Conservation (phyloP, 805 yeast species). For the Kockiozyma suomiensis region DNA sequence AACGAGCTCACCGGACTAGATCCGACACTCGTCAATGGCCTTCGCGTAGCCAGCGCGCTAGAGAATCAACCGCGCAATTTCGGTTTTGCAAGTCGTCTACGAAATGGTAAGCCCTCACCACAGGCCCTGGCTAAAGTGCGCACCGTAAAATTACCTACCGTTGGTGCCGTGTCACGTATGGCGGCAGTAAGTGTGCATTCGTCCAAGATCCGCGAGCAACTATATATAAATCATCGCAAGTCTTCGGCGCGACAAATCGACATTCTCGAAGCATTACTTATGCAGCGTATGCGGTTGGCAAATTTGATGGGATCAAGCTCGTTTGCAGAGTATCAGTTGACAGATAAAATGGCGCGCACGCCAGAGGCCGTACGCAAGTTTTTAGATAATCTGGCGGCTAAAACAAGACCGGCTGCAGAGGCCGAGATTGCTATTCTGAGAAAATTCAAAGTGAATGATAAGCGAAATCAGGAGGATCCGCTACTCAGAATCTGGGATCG, state of each 20-base stretch:
- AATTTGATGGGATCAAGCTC: slow-evolving; percentile 68
- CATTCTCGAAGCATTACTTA: slow-evolving; percentile 60
- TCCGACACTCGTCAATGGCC: slow-evolving; percentile 27
- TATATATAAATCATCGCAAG: slow-evolving; percentile 77
- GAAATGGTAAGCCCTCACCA: slow-evolving; percentile 16
- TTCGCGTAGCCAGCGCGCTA: slow-evolving; percentile 13
- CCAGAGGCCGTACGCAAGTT: slow-evolving; percentile 78
- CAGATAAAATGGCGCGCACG: slow-evolving; percentile 84
- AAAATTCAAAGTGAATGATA: slow-evolving; percentile 31
- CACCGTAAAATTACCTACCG: slow-evolving; percentile 55
- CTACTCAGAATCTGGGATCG: slow-evolving; percentile 87
- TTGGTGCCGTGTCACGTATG: slow-evolving; percentile 57
- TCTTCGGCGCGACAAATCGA: slow-evolving; percentile 64
- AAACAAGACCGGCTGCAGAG: slow-evolving; percentile 56
- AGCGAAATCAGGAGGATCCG: slow-evolving; percentile 45
- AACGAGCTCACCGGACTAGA: slow-evolving; percentile 40
- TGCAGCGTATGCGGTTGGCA: slow-evolving; percentile 70
- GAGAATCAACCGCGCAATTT: neutral
- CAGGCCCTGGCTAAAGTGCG: slow-evolving; percentile 40
- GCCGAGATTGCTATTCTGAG: slow-evolving; percentile 57
- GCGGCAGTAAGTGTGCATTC: slow-evolving; percentile 61
- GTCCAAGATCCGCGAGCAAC: slow-evolving; percentile 58
- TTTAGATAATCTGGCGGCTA: slow-evolving; percentile 58
- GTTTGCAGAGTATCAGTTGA: slow-evolving; percentile 77
- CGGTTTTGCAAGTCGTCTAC: slow-evolving; percentile 15